Evolutionary conservation across 164 flowering plant genomes (phyloP).

Genomic region (Taxillus chinensis): DNA sequence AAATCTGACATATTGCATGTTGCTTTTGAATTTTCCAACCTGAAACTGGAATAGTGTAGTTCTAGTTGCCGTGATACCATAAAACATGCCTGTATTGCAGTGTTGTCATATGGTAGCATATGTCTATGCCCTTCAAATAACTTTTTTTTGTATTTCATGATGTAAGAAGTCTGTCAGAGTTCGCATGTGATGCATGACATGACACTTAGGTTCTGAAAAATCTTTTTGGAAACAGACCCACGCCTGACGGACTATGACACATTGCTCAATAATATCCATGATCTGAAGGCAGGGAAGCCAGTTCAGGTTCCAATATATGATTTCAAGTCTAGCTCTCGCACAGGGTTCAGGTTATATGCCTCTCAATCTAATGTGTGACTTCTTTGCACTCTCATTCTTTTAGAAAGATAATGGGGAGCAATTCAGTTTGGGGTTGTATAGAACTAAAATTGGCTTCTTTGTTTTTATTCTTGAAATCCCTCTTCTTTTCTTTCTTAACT

Average conservation of each 20-base stretch:
- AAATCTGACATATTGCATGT: no score
- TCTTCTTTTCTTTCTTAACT: no score
- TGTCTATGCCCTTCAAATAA: neutral
- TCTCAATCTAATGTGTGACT: neutral
- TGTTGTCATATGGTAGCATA: no score
- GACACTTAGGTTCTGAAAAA: constrained; percentile 9
- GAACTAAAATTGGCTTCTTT: no score
- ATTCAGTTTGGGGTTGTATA: neutral
- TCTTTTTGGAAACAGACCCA: constrained; percentile 56
- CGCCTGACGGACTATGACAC: constrained; percentile 96
- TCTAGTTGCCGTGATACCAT: no score
- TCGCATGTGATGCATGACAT: neutral
- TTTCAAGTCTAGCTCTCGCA: constrained; percentile 83
- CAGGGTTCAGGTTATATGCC: constrained; percentile 68
- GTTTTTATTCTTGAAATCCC: no score
- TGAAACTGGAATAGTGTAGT: no score
- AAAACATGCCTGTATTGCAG: no score
- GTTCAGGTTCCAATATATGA: constrained; percentile 89
- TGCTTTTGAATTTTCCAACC: no score
- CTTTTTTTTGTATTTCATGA: neutral
- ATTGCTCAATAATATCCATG: constrained; percentile 71
- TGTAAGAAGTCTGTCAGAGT: neutral
- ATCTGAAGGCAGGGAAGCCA: constrained; percentile 64
- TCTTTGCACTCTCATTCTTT: neutral
- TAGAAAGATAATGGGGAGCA: neutral